phyloP scores from a whole-genome alignment of 2,329 filamentous ascomycete genomes.

The Chaetomium sp. region DNA sequence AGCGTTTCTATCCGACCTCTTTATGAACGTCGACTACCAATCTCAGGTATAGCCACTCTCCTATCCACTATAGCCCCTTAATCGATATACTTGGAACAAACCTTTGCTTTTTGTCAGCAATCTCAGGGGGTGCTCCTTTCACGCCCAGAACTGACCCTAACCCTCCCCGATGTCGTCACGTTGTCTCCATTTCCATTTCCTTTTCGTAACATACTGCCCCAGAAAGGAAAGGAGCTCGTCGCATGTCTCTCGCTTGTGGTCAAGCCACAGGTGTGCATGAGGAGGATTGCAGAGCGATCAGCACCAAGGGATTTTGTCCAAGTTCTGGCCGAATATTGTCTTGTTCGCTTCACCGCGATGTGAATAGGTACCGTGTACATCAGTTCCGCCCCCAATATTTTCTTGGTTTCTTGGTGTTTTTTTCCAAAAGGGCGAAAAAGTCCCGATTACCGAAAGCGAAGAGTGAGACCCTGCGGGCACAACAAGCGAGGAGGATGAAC shows the following conservation, averaged over 20 bases:
- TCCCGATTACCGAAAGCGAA: neutral
- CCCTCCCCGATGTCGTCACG: neutral
- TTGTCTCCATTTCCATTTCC: neutral
- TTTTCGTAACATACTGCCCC: neutral
- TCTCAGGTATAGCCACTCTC: neutral
- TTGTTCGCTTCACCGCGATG: neutral
- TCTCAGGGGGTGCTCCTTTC: neutral
- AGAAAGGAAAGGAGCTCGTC: slow-evolving; percentile 4
- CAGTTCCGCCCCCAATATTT: neutral
- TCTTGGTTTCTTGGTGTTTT: neutral
- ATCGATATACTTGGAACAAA: neutral
- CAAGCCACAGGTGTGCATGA: neutral
- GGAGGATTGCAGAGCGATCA: neutral
- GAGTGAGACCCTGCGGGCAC: neutral
- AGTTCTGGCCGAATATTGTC: neutral
- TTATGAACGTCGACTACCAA: neutral
- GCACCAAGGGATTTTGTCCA: neutral
- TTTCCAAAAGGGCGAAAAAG: neutral
- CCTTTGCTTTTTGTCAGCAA: neutral
- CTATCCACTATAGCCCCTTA: neutral
- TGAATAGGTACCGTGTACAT: neutral
- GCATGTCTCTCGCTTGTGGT: neutral
- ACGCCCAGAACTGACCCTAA: neutral
- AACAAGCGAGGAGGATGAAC: neutral
- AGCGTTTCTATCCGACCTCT: neutral